Evolutionary conservation across 495 filamentous ascomycete genomes (phyloP).

Genomic region (Durotheca rogersii): DNA sequence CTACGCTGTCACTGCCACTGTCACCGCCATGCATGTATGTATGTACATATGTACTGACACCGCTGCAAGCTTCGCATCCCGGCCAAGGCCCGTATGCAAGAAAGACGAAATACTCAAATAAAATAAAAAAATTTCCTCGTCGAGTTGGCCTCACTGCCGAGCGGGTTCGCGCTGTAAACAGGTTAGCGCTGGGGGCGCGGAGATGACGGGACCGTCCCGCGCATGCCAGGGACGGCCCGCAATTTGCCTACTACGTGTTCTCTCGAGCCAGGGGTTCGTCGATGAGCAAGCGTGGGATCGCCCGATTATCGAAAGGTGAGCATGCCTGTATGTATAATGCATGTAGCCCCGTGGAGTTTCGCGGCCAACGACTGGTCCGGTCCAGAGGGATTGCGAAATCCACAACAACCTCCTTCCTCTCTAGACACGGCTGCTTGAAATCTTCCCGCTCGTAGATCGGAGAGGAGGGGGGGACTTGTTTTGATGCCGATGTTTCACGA

Average conservation of each 20-base stretch:
- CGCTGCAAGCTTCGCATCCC: no score
- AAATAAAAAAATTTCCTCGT: slow-evolving; percentile 8
- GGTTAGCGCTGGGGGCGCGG: slow-evolving; percentile 26
- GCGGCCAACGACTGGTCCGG: no score
- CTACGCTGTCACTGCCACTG: no score
- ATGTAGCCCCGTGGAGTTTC: no score
- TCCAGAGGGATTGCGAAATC: neutral
- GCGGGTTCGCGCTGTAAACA: slow-evolving; percentile 3
- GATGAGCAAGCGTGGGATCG: no score
- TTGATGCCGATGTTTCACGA: slow-evolving; percentile 29
- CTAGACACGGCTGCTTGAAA: slow-evolving; percentile 7
- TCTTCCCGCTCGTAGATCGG: slow-evolving; percentile 25
- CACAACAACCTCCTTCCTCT: slow-evolving; percentile 19
- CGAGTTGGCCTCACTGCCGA: slow-evolving; percentile 3
- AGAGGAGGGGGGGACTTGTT: slow-evolving; percentile 19
- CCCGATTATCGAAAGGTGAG: neutral
- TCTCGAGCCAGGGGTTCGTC: slow-evolving; percentile 17
- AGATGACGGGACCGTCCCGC: slow-evolving; percentile 27
- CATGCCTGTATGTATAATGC: no score
- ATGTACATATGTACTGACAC: neutral
- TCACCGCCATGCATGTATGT: neutral
- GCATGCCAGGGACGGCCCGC: slow-evolving; percentile 29
- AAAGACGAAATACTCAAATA: neutral
- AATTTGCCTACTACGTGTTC: slow-evolving; percentile 12
- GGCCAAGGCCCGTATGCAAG: no score